Evolutionary conservation across 2,329 filamentous ascomycete species (phyloP), one percentile per base, ranked within the genome.

Genomic region (Reticulascus tulasneorum): DNA sequence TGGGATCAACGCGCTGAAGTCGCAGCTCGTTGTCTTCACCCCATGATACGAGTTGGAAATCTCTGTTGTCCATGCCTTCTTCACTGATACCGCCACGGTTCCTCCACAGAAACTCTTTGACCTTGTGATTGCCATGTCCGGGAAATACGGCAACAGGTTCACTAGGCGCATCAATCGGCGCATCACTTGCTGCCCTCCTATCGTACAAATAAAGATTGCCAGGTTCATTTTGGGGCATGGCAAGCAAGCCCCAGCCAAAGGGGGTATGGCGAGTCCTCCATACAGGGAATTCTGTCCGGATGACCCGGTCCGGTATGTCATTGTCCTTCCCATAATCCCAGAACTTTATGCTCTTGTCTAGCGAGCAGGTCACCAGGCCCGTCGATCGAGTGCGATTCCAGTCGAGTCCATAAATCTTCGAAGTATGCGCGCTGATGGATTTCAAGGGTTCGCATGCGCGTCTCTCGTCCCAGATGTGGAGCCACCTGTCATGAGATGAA

Each of bases 31-130:
- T 85, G 56, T 96, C 91, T 31, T 86, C 82, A 18, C 89, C 89
- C 90, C 90, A 96, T 0, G 90, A 90, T 1, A 96, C 86, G 13
- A 96, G 71, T 58, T 96, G 90, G 46, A 95, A 96, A 34, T 96
- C 90, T 49, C 91, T 79, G 44, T 89, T 71, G 51, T 96, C 90
- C 29, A 84, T 63, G n/a, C 76, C 74, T 35, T 87, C 77, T 12
- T 78, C 74, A 13, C 75, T 74, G 15, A 82, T 70, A 12, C 63
- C 63, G 23, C 90, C 90, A 37, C 90, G 79, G 30, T 79, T 77
- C 55, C 90, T 77, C 90, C 90, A 96, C 9, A 96, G 64, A 43
- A 96, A 96, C 51, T 96, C 90, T 53, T 93, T 94, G 20, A 87
- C 88, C 53, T 90, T 81, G 48, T 79, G 69, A 30, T 71, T 71